Evolutionary conservation across 192 early-diverging fungal genomes (phyloP).

Genomic region (Backusella liffmaniae): DNA sequence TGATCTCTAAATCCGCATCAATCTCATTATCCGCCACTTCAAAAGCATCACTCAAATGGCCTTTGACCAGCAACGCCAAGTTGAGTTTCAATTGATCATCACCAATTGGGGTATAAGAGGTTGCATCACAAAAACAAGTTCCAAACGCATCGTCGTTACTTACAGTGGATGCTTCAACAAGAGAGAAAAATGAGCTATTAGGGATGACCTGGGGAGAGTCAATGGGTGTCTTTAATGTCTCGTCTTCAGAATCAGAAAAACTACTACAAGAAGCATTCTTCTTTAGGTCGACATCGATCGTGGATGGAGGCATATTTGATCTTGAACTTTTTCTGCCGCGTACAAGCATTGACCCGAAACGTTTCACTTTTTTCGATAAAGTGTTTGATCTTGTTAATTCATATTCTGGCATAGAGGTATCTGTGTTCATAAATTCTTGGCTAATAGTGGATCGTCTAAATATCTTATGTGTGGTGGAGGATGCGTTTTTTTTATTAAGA

Average conservation of each 20-base stretch:
- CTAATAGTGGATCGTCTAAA: background rate
- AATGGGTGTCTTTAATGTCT: background rate
- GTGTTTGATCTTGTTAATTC: conserved; percentile 2
- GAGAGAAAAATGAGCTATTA: background rate
- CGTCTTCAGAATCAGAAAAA: background rate
- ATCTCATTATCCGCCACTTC: background rate
- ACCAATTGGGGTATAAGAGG: background rate
- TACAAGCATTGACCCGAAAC: background rate
- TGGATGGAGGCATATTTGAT: background rate
- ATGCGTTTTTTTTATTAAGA: background rate
- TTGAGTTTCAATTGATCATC: background rate
- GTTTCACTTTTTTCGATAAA: background rate
- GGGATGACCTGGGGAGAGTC: background rate
- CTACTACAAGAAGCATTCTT: background rate
- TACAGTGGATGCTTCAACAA: background rate
- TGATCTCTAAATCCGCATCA: background rate
- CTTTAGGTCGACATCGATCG: background rate
- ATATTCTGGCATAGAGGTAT: background rate
- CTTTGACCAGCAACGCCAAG: background rate
- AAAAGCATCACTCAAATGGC: background rate
- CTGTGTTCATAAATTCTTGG: background rate
- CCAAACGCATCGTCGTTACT: background rate
- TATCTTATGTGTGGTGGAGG: background rate
- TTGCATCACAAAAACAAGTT: background rate
- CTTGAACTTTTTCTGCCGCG: background rate